phyloP scores from a whole-genome alignment of 805 yeast species.

The Yarrowia deformans region DNA sequence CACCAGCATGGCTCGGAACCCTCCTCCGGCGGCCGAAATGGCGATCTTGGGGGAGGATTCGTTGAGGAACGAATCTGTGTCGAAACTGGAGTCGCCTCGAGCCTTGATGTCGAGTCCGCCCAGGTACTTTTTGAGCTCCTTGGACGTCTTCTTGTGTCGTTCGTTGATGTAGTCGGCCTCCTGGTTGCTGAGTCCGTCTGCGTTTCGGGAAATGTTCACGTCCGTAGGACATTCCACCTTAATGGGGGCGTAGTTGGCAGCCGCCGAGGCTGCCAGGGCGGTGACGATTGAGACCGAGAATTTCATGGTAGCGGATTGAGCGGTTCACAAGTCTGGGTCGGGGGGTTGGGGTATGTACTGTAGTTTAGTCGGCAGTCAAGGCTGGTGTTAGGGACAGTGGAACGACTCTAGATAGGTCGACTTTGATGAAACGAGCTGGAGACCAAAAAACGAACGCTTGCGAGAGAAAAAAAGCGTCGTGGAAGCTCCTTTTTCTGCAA shows the following conservation, averaged over 20 bases:
- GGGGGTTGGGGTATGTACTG: no score
- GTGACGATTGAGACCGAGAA: constrained; percentile 5
- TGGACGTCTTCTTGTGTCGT: constrained; percentile 48
- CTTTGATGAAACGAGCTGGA: no score
- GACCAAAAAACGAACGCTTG: no score
- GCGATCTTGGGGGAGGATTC: constrained; percentile 19
- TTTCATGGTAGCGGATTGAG: neutral
- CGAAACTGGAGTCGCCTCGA: constrained; percentile 58
- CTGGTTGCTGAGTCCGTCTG: constrained; percentile 46
- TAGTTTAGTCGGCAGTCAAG: no score
- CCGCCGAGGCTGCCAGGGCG: constrained; percentile 14
- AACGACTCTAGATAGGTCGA: no score
- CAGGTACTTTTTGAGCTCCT: constrained; percentile 55
- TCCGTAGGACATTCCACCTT: constrained; percentile 54
- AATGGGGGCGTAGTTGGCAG: constrained; percentile 55
- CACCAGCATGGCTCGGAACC: constrained; percentile 84
- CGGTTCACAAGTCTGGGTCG: neutral
- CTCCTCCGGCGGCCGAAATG: constrained; percentile 68
- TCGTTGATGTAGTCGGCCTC: constrained; percentile 48
- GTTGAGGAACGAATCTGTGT: constrained; percentile 48
- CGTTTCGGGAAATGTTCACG: constrained; percentile 48
- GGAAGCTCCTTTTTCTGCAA: neutral
- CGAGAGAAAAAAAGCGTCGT: no score
- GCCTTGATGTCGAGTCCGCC: constrained; percentile 45
- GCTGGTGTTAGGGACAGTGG: no score